Conservation (phyloP, 805 yeast genomes). For the Candida glaebosa region DNA sequence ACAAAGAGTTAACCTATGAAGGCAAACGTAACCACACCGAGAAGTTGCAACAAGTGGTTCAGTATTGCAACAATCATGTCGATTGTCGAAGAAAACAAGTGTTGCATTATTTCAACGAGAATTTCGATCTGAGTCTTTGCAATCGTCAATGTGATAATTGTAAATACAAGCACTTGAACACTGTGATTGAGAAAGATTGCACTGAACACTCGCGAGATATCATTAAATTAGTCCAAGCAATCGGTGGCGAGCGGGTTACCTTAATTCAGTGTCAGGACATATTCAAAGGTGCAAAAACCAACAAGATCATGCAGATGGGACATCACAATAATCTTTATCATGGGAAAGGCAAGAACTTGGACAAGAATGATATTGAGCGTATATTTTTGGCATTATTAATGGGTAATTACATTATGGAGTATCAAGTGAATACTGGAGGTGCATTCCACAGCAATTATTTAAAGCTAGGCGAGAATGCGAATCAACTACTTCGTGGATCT, state of each 20-base stretch:
- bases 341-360: conserved; percentile 64
- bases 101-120: conserved; percentile 85
- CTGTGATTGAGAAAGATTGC: conserved; percentile 58
- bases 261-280: conserved; percentile 79
- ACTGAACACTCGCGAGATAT: conserved; percentile 61
- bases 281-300: conserved; percentile 65
- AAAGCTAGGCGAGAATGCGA: conserved; percentile 55
- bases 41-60: conserved; percentile 78
- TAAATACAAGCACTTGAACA: conserved; percentile 30
- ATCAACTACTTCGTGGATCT: conserved; percentile 40
- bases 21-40: conserved; percentile 75
- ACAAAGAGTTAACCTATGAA: conserved; percentile 56
- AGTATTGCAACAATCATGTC: conserved; percentile 84
- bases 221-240: conserved; percentile 51
- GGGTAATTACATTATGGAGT: conserved; percentile 64
- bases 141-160: conserved; percentile 84
- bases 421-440: conserved; percentile 59
- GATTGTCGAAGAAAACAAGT: conserved; percentile 92
- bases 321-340: conserved; percentile 59
- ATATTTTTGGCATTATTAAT: conserved; percentile 75
- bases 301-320: conserved; percentile 60
- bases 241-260: conserved; percentile 65
- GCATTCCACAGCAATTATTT: conserved; percentile 83
- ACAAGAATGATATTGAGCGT: conserved; percentile 74
- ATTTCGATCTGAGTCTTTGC: conserved; percentile 65